Base-by-base conservation (phyloP, 495 filamentous ascomycete species). In the Penicillium flavigenum region DNA sequence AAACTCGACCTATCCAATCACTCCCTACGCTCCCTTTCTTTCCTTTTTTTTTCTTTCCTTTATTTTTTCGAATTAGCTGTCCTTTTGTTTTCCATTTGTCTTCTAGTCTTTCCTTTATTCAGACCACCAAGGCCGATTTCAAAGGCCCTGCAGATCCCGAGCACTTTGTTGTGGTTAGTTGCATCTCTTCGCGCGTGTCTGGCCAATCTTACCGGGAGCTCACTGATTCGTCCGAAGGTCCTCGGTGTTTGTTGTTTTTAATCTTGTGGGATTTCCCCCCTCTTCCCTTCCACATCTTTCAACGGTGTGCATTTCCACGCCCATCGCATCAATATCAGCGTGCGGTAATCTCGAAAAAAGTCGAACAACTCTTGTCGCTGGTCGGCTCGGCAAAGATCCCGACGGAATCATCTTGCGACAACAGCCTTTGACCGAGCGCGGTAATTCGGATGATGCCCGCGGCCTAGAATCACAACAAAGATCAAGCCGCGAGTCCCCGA, bases 361-460 rank as follows among this genome's bases (percentile, higher is more conserved):
- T 41, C 44, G 32, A 51, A 31, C 54, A 56, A 64, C 50, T 50
- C 49, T 57, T 62, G 71, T 75, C 72, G 71, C 74, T 69, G 71
- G 69, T 65, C 68, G 69, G 72, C 74, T 72, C 54, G 53, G 36
- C 50, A n/a, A 50, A 57, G 50, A 52, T 43, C n/a, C 53, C 45
- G 22, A 47, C 27, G 26, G 17, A 47, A 54, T 10, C 29, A 26
- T 45, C 17, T 29, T 54, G 54, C 62, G 49, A 57, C 43, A 49
- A 22, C 34, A 51, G 31, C 17, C 49, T 42, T 51, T 27, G 19
- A 53, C 39, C 4, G 26, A 45, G 51, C 24, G 42, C 49, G 47
- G 45, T 60, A 51, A 48, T 60, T 64, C 61, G 61, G 65, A 75
- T 62, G 51, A 77, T 77, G 75, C 67, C 62, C 59, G 62, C 60